Base-by-base conservation (phyloP, 306 rosid genomes). In the Cicer judaicum region DNA sequence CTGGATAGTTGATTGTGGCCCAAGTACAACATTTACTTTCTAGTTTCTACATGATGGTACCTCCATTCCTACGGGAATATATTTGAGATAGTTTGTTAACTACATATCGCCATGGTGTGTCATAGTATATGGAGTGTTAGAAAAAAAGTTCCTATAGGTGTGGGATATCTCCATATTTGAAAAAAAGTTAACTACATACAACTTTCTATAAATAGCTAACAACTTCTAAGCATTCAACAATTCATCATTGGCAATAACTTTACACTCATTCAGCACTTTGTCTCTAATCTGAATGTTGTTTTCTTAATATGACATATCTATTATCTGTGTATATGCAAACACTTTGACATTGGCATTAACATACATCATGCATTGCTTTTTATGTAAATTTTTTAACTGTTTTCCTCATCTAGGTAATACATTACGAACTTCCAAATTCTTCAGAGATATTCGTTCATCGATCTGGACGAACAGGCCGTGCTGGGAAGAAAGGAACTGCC, bases 371-470 rank as follows among this genome's bases (percentile, higher is more conserved):
- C 10, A 13, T 12, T 59, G 64, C 6, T 56, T 72, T 53, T 11
- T 53, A 18, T 70, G 63, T 38, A 39, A 49, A 57, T 36, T 50
- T 34, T 67, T 46, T 57, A 70, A 44, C 43, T 29, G 67, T 38
- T 38, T 12, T 72, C 39, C 21, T 44, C 5, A 0, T 60, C 84
- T 68, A 95, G 99, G 73, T 95, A 24, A 89, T 95, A 83, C 99
- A 95, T 79, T 95, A 79, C 15, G 99, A 92, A 81, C 96, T 92
- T 78, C 98, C 99, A 80, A 95, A 89, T 80, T 46, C 47, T 82
- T 86, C 99, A 14, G 99, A 92, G 84, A 92, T 92, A 88, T 95
- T 95, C 88, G 98, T 95, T 76, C 99, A 95, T 78, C 92, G 99
- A 78, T 89, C 99, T 2, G 99, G 99, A 43, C 85, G 99, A 67